Percentiles rank a stretch among this genome's conserved stretches.
Conservation (phyloP, 495 filamentous ascomycete species). For the Penicillium dipodomyicola region DNA sequence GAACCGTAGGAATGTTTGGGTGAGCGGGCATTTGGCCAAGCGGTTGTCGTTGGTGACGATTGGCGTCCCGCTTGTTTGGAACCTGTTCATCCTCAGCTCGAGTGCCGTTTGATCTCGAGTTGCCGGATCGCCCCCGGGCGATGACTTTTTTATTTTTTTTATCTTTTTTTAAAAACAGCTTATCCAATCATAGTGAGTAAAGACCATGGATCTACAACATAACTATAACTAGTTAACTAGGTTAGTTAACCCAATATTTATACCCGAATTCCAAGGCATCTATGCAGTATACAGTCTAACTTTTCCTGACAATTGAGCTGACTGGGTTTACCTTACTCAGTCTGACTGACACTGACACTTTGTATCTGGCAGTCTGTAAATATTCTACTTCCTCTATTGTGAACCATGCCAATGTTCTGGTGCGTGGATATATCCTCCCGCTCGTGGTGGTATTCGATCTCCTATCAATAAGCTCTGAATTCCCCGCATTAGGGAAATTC, state of each 20-base stretch:
- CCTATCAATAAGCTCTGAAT: not conserved
- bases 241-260: not conserved
- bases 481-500: not conserved
- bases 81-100: no score
- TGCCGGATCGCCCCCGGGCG: no score
- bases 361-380: not conserved
- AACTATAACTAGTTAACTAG: no score
- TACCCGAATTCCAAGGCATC: not conserved
- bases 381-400: not conserved
- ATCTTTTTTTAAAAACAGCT: no score
- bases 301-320: not conserved
- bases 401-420: not conserved
- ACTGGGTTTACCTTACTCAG: not conserved
- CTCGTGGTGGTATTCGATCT: not conserved
- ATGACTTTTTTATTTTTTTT: no score
- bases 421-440: not conserved
- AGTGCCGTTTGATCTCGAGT: no score
- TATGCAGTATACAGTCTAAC: not conserved
- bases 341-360: not conserved
- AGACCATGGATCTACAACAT: not conserved
- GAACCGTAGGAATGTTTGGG: no score
- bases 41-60: no score
- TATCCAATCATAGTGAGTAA: not conserved
- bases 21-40: no score
- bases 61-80: no score